Evolutionary conservation across 495 filamentous ascomycete genomes (phyloP).

Genomic region (Cercophora sp.): DNA sequence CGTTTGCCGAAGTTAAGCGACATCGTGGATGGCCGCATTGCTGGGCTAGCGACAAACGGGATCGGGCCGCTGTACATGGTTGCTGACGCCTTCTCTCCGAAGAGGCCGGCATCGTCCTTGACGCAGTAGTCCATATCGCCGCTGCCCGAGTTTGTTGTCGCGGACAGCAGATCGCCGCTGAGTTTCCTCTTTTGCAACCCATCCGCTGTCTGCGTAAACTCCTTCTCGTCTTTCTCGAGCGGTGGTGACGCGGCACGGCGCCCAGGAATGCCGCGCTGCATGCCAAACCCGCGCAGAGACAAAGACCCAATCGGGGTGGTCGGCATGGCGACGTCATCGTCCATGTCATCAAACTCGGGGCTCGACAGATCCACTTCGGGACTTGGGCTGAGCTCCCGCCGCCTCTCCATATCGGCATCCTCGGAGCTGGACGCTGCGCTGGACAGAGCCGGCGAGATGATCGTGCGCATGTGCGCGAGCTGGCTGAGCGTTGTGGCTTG

Average conservation of each 20-base stretch:
- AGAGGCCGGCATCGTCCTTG: conserved; percentile 44
- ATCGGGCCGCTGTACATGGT: conserved; percentile 26
- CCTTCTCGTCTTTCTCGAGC: conserved; percentile 90
- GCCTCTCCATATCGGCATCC: conserved; percentile 65
- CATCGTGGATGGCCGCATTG: conserved; percentile 40
- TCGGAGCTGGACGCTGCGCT: conserved; percentile 65
- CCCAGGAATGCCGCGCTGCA: conserved; percentile 25
- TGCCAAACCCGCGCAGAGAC: conserved; percentile 42
- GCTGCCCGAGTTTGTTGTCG: conserved; percentile 27
- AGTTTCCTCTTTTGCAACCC: conserved; percentile 74
- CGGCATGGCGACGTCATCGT: conserved; percentile 54
- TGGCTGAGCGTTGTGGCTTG: conserved; percentile 39
- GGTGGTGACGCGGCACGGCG: conserved; percentile 77
- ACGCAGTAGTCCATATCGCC: conserved; percentile 50
- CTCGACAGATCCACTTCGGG: conserved; percentile 91
- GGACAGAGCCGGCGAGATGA: conserved; percentile 83
- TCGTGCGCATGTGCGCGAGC: conserved; percentile 40
- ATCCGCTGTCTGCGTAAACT: conserved; percentile 92
- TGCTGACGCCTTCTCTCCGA: conserved; percentile 43
- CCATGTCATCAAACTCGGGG: conserved; percentile 76
- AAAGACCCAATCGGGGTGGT: conserved; percentile 57
- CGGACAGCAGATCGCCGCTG: conserved; percentile 43
- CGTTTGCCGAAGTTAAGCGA: conserved; percentile 47
- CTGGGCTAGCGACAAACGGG: conserved; percentile 39
- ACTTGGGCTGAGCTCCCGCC: conserved; percentile 75